Evolutionary conservation across 1,284 basidiomycete genomes (phyloP), one percentile per base, ranked within the genome.

Genomic region (Irpex sp.): DNA sequence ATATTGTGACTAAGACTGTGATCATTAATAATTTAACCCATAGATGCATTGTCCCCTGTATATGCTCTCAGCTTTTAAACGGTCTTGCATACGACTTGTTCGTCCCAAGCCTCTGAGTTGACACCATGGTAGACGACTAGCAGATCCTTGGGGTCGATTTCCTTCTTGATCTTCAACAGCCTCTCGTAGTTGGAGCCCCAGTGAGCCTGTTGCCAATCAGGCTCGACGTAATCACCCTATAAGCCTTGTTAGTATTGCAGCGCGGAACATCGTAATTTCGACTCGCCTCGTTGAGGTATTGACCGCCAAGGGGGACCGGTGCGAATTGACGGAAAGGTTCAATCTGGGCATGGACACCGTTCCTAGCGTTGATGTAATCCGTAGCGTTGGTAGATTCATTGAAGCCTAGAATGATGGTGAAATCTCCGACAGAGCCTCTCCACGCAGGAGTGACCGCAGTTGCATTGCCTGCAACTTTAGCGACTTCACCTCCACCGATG

Each of bases 171-270:
- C 9, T 67, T 61, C 15, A 85, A 70, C 1, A 87, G 72, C 60
- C 73, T 70, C 0, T 72, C 62, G 68, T 87, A 83, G 68, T 87
- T 81, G 0, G 71, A 66, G 2, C 84, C 84, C 84, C 84, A 87
- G 70, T 84, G 86, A 1, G 82, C 72, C 9, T 71, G 69, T 74
- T 83, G 74, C 68, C 81, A 77, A 61, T 85, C 76, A 3, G 79
- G 78, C 68, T 87, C 84, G 58, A 84, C 81, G 1, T 85, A 79
- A 68, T 86, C 83, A 5, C 79, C 83, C 69, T 86, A 15, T 7
- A 50, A 17, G 13, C 47, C 13, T 15, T 19, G 19, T 19, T n/a
- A 7, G 9, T 50, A 7, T 19, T n/a, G 19, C 47, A 9, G 17
- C 7, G 19, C 7, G 15, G 17, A 50, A 11, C 15, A 15, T n/a